phyloP scores from a whole-genome alignment of 2,329 filamentous ascomycete genomes.

The Penicillium sp. region DNA sequence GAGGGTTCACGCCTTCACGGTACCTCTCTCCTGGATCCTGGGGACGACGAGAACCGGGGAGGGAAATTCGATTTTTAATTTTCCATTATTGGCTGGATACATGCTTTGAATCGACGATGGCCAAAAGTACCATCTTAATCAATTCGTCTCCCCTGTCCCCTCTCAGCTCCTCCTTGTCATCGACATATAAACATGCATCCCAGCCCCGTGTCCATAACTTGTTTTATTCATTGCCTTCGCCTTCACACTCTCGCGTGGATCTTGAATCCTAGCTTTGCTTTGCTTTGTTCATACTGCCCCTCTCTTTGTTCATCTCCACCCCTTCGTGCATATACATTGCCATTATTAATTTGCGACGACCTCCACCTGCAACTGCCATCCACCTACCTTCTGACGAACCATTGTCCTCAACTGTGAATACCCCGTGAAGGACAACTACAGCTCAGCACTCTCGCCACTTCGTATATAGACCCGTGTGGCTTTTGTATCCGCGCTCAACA shows the following conservation, averaged over 20 bases:
- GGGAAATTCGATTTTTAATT: not conserved
- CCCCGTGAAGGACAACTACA: slow-evolving; percentile 6
- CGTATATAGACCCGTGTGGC: slow-evolving; percentile 19
- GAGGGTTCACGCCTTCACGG: slow-evolving; percentile 19
- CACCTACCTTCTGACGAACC: not conserved
- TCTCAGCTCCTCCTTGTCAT: slow-evolving; percentile 22
- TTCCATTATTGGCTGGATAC: slow-evolving; percentile 14
- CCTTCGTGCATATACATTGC: slow-evolving; percentile 24
- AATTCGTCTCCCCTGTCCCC: slow-evolving; percentile 1
- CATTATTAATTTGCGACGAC: slow-evolving; percentile 11
- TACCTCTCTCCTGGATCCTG: slow-evolving; percentile 29
- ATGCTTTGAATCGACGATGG: not conserved
- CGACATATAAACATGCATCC: slow-evolving; percentile 40
- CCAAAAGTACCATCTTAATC: slow-evolving; percentile 17
- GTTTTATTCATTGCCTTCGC: slow-evolving; percentile 27
- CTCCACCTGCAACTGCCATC: not conserved
- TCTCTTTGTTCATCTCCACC: slow-evolving; percentile 14
- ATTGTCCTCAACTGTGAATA: slow-evolving; percentile 9
- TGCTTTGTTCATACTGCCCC: slow-evolving; percentile 16
- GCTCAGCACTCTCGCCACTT: not conserved
- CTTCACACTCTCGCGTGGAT: slow-evolving; percentile 26
- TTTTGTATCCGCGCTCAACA: slow-evolving; percentile 1
- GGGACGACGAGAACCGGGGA: slow-evolving; percentile 14
- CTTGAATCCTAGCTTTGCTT: slow-evolving; percentile 16
- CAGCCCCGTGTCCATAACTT: slow-evolving; percentile 27